These are phyloP conservation scores for Magnusiomyces paraingens DNA, from an alignment of 1,139 yeast species.

Conservation along the genomic window DNA sequence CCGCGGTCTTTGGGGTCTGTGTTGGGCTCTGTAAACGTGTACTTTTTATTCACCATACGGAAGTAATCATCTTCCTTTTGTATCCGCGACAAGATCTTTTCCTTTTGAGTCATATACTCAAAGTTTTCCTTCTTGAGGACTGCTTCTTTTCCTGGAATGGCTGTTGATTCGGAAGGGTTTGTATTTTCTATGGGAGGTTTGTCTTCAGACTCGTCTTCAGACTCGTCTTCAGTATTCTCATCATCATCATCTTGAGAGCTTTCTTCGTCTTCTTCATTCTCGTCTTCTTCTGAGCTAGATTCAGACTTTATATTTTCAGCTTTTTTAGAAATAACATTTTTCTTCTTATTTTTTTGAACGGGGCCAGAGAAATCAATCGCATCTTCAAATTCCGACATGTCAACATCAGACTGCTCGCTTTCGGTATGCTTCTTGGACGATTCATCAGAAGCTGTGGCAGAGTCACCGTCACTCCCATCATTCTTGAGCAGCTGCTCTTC, in stretches of 20 bases:
- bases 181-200: not conserved
- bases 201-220: slow-evolving; percentile 27
- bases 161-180: not conserved
- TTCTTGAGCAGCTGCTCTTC: not conserved
- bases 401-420: slow-evolving; percentile 2
- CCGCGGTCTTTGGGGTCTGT: slow-evolving; percentile 30
- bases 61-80: not conserved
- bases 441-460: not conserved
- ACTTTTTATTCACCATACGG: slow-evolving; percentile 2
- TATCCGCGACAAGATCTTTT: slow-evolving; percentile 1
- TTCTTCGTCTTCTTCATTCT: not conserved
- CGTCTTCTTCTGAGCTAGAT: not conserved
- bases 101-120: slow-evolving; percentile 8
- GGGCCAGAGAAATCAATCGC: not conserved
- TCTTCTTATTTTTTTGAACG: not conserved
- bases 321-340: slow-evolving; percentile 13
- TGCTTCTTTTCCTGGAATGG: not conserved
- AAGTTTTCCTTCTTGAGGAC: not conserved
- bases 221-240: slow-evolving; percentile 22
- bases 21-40: slow-evolving; percentile 11
- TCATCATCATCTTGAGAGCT: not conserved
- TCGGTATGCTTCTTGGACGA: slow-evolving; percentile 10
- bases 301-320: not conserved
- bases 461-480: not conserved
- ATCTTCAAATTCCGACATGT: not conserved